Evolutionary conservation across 306 rosid genomes (phyloP).

Genomic region (Quercus agrifolia): DNA sequence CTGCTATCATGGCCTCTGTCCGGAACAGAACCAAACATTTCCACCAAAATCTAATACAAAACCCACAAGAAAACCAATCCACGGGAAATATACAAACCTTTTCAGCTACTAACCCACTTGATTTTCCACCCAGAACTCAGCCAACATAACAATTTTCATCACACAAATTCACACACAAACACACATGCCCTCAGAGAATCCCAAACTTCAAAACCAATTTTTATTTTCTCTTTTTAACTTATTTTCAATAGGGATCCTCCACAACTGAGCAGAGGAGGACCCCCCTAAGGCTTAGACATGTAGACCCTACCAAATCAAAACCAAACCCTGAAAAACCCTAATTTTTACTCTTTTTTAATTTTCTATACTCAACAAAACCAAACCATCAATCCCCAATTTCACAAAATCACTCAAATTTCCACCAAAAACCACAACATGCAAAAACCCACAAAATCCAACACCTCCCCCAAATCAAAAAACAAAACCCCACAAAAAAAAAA

Average conservation of each 20-base stretch:
- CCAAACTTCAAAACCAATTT: background rate
- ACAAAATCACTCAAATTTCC: slow-evolving; percentile 24
- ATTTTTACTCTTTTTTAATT: background rate
- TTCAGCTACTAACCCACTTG: slow-evolving; percentile 13
- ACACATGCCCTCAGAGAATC: background rate
- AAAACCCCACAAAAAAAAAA: background rate
- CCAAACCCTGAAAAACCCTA: slow-evolving; percentile 16
- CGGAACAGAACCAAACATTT: slow-evolving; percentile 60
- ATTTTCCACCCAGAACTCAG: slow-evolving; percentile 6
- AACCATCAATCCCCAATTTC: slow-evolving; percentile 12
- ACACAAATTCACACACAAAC: background rate
- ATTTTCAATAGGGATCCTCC: slow-evolving; percentile 56
- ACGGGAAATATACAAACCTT: background rate
- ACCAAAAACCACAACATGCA: slow-evolving; percentile 20
- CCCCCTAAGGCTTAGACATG: slow-evolving; percentile 60
- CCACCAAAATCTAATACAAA: slow-evolving; percentile 26
- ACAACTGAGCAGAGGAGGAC: slow-evolving; percentile 78
- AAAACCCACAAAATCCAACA: slow-evolving; percentile 23
- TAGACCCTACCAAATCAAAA: slow-evolving; percentile 32
- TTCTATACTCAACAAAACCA: background rate
- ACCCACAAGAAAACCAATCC: background rate
- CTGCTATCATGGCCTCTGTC: slow-evolving; percentile 43
- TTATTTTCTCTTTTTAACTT: background rate
- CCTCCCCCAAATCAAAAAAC: slow-evolving; percentile 28
- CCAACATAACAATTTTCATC: slow-evolving; percentile 1